A percentile compares a stretch with the other conserved stretches of the same genome.
phyloP scores from a whole-genome alignment of 345 rosid species.

The Eutrema heterophyllum region DNA sequence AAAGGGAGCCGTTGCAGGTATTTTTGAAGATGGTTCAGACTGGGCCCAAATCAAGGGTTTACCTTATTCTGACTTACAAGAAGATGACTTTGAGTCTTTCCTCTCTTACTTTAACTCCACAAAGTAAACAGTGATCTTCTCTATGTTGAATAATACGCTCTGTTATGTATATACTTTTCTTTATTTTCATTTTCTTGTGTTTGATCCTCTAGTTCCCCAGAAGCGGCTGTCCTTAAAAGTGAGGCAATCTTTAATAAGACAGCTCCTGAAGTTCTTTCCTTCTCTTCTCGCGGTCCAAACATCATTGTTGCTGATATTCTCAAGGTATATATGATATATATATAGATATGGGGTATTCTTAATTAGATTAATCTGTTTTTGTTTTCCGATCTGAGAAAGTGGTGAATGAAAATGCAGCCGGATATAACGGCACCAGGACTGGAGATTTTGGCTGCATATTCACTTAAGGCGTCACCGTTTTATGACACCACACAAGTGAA shows the following conservation, averaged over 20 bases:
- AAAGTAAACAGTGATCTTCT: constrained; percentile 23
- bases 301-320: constrained; percentile 35
- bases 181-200: background rate
- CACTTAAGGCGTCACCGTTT: constrained; percentile 3
- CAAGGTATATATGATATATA: constrained; percentile 29
- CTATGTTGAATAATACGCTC: background rate
- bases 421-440: constrained; percentile 55
- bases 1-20: constrained; percentile 21
- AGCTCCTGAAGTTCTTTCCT: constrained; percentile 32
- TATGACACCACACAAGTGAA: constrained; percentile 5
- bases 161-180: background rate
- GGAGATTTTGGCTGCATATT: constrained; percentile 48
- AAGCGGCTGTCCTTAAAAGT: constrained; percentile 22
- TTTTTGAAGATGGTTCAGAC: background rate
- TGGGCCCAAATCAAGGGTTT: background rate
- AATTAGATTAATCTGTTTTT: background rate
- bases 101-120: constrained; percentile 23
- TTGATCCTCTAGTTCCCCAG: constrained; percentile 15
- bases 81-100: background rate
- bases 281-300: constrained; percentile 59
- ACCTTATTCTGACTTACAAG: constrained; percentile 14
- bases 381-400: background rate
- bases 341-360: background rate
- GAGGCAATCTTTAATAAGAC: constrained; percentile 15
- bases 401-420: constrained; percentile 37